These are phyloP conservation scores for Trapa bicornis DNA, from an alignment of 345 rosid genomes.

Conservation along the genomic window DNA sequence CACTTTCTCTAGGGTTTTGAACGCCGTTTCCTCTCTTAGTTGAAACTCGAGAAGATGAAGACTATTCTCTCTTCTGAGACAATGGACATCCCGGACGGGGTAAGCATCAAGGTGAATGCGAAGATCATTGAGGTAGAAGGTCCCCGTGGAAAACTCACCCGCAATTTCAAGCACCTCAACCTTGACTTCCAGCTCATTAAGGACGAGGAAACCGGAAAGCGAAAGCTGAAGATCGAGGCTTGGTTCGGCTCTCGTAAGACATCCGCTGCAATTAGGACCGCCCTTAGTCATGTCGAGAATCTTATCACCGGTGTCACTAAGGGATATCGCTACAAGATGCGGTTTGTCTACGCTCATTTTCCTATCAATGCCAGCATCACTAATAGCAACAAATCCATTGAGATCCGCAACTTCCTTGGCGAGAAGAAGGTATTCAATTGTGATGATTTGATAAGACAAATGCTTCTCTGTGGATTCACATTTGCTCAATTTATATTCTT, in stretches of 20 bases:
- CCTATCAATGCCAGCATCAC: slow-evolving; percentile 21
- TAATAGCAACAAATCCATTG: slow-evolving; percentile 8
- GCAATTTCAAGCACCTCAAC: slow-evolving; percentile 39
- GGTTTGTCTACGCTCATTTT: slow-evolving; percentile 27
- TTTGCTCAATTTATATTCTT: too few relatives aligned
- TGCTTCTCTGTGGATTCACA: too few relatives aligned
- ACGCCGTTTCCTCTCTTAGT: not conserved
- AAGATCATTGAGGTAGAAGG: slow-evolving; percentile 39
- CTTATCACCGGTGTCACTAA: slow-evolving; percentile 35
- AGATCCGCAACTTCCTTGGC: slow-evolving; percentile 12
- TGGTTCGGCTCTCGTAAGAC: slow-evolving; percentile 23
- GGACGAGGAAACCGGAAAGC: slow-evolving; percentile 15
- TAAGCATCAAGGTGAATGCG: slow-evolving; percentile 26
- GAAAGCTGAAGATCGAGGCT: slow-evolving; percentile 21
- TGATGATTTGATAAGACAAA: too few relatives aligned
- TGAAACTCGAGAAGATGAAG: slow-evolving; percentile 15
- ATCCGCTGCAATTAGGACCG: slow-evolving; percentile 27
- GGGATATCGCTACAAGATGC: slow-evolving; percentile 36
- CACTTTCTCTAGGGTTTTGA: slow-evolving; percentile 1
- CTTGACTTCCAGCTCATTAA: slow-evolving; percentile 31
- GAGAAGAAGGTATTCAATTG: slow-evolving; percentile 18
- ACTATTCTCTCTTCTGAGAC: slow-evolving; percentile 32
- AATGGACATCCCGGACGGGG: slow-evolving; percentile 38
- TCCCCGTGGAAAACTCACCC: slow-evolving; percentile 26
- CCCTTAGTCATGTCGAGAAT: slow-evolving; percentile 31